Evolutionary conservation across 2,329 filamentous ascomycete genomes (phyloP).

Genomic region (Apiospora aurea): DNA sequence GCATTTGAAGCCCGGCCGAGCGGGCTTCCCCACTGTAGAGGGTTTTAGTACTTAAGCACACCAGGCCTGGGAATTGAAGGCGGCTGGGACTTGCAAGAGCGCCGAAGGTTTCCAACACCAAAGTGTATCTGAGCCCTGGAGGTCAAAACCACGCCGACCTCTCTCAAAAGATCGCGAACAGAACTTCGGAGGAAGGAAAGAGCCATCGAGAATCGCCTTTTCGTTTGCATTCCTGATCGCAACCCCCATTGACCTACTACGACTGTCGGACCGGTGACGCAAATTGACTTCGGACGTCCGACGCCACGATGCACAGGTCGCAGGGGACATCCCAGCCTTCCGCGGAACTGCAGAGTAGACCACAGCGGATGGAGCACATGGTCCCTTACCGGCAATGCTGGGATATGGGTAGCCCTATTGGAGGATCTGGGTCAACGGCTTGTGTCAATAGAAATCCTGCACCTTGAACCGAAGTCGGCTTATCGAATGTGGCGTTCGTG

Average conservation of each 20-base stretch:
- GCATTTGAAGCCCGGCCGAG: background rate
- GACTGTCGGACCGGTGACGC: background rate
- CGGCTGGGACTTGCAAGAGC: too few species aligned
- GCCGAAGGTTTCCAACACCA: background rate
- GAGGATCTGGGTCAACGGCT: background rate
- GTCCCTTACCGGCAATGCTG: background rate
- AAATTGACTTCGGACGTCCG: slow-evolving; percentile 18
- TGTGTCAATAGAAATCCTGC: background rate
- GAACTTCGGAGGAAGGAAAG: background rate
- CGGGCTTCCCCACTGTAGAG: slow-evolving; percentile 19
- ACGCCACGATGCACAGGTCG: background rate
- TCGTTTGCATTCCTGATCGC: background rate
- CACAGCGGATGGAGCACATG: background rate
- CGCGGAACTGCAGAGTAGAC: background rate
- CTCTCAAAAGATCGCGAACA: background rate
- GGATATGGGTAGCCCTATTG: background rate
- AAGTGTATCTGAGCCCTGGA: background rate
- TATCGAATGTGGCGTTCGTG: background rate
- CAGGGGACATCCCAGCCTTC: background rate
- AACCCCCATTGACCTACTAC: background rate
- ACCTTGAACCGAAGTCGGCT: background rate
- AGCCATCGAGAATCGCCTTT: background rate
- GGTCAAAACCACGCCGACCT: background rate
- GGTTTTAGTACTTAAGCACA: background rate
- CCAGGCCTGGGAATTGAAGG: background rate